Conservation (phyloP, 164 flowering plant species). For the Piper longum region DNA sequence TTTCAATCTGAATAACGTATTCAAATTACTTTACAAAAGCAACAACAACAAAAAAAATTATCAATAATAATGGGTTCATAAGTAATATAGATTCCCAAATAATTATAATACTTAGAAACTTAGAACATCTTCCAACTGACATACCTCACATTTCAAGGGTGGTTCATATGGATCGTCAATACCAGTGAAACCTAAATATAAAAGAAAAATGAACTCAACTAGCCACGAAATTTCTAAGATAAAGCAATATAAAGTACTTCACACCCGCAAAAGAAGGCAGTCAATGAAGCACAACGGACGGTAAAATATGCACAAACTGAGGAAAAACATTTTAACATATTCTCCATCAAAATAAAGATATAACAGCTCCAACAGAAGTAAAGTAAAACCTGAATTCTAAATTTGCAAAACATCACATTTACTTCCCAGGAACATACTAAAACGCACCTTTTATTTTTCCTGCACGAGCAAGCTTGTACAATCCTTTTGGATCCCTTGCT, state of each 20-base stretch:
- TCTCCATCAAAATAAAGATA: too few species aligned
- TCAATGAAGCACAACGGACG: neutral
- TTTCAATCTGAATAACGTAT: conserved; percentile 33
- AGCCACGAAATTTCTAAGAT: neutral
- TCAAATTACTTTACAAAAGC: neutral
- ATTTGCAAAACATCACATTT: neutral
- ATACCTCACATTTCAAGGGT: conserved; percentile 61
- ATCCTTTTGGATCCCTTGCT: conserved; percentile 90
- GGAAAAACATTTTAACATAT: too few species aligned
- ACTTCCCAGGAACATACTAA: neutral
- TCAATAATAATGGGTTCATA: too few species aligned
- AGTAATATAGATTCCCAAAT: neutral
- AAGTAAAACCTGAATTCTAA: too few species aligned
- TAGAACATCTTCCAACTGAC: neutral
- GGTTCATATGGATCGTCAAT: conserved; percentile 77
- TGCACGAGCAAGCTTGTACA: conserved; percentile 88
- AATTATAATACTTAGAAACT: neutral
- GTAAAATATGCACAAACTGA: neutral
- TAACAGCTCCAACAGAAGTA: neutral
- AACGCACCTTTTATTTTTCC: conserved; percentile 85
- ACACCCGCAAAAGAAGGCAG: neutral
- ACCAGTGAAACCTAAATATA: conserved; percentile 58
- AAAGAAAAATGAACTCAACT: neutral
- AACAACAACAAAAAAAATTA: neutral
- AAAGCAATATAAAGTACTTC: neutral